Evolutionary conservation across 2,329 filamentous ascomycete species (phyloP).

Genomic region (Colletotrichum musicola): DNA sequence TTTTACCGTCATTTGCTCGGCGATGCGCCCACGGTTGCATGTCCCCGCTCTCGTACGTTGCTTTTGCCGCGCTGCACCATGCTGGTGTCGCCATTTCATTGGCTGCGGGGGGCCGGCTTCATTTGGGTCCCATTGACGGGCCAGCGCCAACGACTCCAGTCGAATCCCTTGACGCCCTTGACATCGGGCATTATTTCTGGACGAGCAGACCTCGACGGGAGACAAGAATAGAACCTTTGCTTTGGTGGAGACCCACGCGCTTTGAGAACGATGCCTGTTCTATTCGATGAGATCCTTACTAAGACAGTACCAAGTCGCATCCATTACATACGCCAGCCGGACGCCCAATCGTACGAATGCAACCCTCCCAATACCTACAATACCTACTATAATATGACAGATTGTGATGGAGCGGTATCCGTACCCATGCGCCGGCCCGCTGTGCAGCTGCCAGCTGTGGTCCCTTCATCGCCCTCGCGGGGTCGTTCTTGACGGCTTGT

Average conservation of each 20-base stretch:
- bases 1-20: conserved; percentile 20
- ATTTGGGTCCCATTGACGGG: conserved; percentile 25
- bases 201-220: conserved; percentile 20
- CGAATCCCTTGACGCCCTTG: conserved; percentile 19
- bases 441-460: neutral
- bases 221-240: conserved; percentile 27
- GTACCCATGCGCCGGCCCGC: neutral
- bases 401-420: neutral
- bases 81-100: conserved; percentile 11
- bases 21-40: conserved; percentile 36
- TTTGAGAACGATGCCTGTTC: conserved; percentile 1
- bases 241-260: conserved; percentile 17
- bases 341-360: conserved; percentile 25
- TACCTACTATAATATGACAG: conserved; percentile 2
- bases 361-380: no score
- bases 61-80: conserved; percentile 39
- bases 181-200: neutral
- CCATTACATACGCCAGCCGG: conserved; percentile 12
- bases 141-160: conserved; percentile 28
- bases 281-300: conserved; percentile 24
- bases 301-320: conserved; percentile 16
- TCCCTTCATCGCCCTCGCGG: neutral
- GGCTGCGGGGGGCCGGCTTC: conserved; percentile 1
- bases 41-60: conserved; percentile 33
- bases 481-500: neutral